Percentiles rank a stretch among this genome's conserved stretches.
Conservation (phyloP, 768 basidiomycete species). For the Psilocybe cubensis region DNA sequence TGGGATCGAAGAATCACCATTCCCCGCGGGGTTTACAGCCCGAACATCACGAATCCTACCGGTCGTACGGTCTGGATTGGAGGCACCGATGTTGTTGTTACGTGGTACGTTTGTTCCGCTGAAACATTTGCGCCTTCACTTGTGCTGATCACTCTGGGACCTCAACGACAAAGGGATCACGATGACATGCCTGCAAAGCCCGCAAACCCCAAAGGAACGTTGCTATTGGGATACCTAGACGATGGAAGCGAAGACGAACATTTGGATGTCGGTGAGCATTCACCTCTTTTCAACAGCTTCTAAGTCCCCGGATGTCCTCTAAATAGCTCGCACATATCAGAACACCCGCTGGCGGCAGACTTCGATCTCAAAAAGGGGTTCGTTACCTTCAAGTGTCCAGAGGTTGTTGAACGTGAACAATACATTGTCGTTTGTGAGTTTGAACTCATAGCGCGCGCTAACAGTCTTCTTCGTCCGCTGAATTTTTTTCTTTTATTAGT, state of each 20-base stretch:
- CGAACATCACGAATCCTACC: constrained; percentile 44
- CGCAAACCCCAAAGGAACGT: constrained; percentile 41
- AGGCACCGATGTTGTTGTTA: constrained; percentile 40
- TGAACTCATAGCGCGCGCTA: background rate
- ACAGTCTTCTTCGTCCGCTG: background rate
- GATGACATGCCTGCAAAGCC: constrained; percentile 31
- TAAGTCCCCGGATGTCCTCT: constrained; percentile 12
- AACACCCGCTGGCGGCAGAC: constrained; percentile 49
- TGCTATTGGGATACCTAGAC: constrained; percentile 48
- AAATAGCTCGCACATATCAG: constrained; percentile 32
- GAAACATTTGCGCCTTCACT: constrained; percentile 10
- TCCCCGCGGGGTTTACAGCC: constrained; percentile 41
- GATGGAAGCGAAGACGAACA: constrained; percentile 44
- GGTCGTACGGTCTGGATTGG: constrained; percentile 41
- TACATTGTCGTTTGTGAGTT: constrained; percentile 58
- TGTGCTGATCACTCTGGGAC: constrained; percentile 24
- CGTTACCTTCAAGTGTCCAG: constrained; percentile 47
- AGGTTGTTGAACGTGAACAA: constrained; percentile 33
- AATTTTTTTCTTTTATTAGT: constrained; percentile 42
- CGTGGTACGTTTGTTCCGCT: constrained; percentile 42
- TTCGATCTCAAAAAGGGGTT: constrained; percentile 49
- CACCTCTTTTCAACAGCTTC: constrained; percentile 1
- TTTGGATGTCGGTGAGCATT: constrained; percentile 44
- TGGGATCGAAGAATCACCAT: constrained; percentile 14
- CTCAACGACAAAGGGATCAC: constrained; percentile 41